These are phyloP conservation scores for Camillea tinctor DNA, from an alignment of 2,329 filamentous ascomycete genomes.

Conservation along the genomic window DNA sequence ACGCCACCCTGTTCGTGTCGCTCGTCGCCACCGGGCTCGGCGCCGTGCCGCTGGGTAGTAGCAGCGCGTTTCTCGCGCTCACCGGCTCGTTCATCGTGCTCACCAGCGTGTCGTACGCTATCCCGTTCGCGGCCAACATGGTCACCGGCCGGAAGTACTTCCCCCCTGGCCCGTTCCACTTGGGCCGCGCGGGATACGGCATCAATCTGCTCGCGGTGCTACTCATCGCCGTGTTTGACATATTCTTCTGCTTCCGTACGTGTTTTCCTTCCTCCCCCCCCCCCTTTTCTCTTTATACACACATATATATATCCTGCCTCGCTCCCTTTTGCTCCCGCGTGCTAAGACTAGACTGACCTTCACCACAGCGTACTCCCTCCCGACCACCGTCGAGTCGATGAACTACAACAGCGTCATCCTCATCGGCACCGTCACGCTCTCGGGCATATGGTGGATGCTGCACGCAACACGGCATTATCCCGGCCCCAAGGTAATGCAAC, in stretches of 20 bases:
- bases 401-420: constrained; percentile 57
- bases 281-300: too few relatives aligned
- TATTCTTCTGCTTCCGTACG: constrained; percentile 62
- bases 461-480: constrained; percentile 49
- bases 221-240: constrained; percentile 54
- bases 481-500: constrained; percentile 46
- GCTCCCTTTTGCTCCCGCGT: not conserved
- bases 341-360: constrained; percentile 7
- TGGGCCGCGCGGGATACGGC: constrained; percentile 48
- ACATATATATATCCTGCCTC: too few relatives aligned
- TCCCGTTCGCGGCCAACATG: constrained; percentile 49
- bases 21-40: constrained; percentile 52
- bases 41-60: constrained; percentile 55
- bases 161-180: constrained; percentile 50
- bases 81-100: constrained; percentile 59
- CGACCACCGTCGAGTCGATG: constrained; percentile 42
- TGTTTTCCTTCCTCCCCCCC: constrained; percentile 4
- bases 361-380: constrained; percentile 39
- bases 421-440: constrained; percentile 46
- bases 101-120: constrained; percentile 53
- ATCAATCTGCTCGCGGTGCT: constrained; percentile 50
- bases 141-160: constrained; percentile 51
- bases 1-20: constrained; percentile 55
- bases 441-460: constrained; percentile 47
- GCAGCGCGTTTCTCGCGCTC: constrained; percentile 55